These are phyloP conservation scores for Cetradonia linearis DNA, from an alignment of 495 filamentous ascomycete genomes.

Conservation along the genomic window DNA sequence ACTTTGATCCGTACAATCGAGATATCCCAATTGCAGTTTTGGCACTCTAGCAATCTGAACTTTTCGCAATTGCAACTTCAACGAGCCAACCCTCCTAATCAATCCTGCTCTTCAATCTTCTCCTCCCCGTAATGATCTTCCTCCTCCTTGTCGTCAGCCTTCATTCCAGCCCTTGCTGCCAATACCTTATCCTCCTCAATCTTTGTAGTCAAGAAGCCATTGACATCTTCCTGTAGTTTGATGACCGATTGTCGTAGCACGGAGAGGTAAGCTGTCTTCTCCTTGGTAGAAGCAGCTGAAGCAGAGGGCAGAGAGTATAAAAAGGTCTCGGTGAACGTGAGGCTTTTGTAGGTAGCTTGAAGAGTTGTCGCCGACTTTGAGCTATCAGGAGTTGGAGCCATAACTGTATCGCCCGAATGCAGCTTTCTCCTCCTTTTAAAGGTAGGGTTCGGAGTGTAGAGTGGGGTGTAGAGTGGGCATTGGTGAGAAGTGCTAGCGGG, in stretches of 20 bases:
- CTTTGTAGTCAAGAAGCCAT: slow-evolving; percentile 67
- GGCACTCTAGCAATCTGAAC: not conserved
- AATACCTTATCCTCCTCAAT: slow-evolving; percentile 81
- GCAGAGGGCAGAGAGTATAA: slow-evolving; percentile 33
- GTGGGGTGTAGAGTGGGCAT: not conserved
- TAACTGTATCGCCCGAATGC: not conserved
- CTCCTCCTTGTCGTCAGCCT: slow-evolving; percentile 51
- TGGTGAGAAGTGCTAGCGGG: not conserved
- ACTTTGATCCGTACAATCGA: not conserved
- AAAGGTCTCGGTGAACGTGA: slow-evolving; percentile 39
- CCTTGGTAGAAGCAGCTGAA: slow-evolving; percentile 29
- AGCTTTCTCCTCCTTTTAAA: not conserved
- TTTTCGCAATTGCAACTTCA: not conserved
- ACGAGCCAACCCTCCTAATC: not conserved
- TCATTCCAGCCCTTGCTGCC: slow-evolving; percentile 32
- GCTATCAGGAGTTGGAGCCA: slow-evolving; percentile 2
- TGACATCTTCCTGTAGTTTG: slow-evolving; percentile 61
- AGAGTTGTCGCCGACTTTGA: slow-evolving; percentile 27
- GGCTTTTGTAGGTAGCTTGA: slow-evolving; percentile 49
- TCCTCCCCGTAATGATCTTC: slow-evolving; percentile 87
- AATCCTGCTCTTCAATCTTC: slow-evolving; percentile 29
- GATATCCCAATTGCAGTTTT: slow-evolving; percentile 13
- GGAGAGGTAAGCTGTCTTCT: slow-evolving; percentile 57
- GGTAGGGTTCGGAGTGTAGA: no score
- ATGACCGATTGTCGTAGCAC: slow-evolving; percentile 51